phyloP scores from a whole-genome alignment of 768 basidiomycete species.

The Zangia roseola region DNA sequence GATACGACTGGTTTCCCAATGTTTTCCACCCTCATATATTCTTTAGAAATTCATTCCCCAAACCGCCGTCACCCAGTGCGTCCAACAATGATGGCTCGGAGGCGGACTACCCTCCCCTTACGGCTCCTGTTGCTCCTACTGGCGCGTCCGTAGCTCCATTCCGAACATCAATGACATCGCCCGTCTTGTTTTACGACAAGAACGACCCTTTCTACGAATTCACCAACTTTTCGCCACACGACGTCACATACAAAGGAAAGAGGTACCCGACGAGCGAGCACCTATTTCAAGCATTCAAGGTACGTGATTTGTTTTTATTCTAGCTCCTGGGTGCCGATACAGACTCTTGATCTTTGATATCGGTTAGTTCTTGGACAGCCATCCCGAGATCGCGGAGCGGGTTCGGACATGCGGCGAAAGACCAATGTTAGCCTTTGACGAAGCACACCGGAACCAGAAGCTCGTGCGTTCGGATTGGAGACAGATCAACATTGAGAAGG shows the following conservation, averaged over 20 bases:
- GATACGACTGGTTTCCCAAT: background rate
- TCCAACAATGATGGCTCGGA: slow-evolving; percentile 10
- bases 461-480: slow-evolving; percentile 68
- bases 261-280: slow-evolving; percentile 76
- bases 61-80: slow-evolving; percentile 9
- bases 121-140: slow-evolving; percentile 27
- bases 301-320: slow-evolving; percentile 18
- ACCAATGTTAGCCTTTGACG: slow-evolving; percentile 63
- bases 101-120: slow-evolving; percentile 32
- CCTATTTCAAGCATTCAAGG: slow-evolving; percentile 75
- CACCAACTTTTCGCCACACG: slow-evolving; percentile 71
- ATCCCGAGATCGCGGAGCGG: slow-evolving; percentile 65
- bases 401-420: slow-evolving; percentile 62
- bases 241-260: slow-evolving; percentile 59
- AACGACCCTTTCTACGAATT: slow-evolving; percentile 65
- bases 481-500: slow-evolving; percentile 64
- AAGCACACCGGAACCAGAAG: slow-evolving; percentile 62
- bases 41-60: slow-evolving; percentile 13
- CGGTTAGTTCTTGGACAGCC: slow-evolving; percentile 54
- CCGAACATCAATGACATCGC: slow-evolving; percentile 27
- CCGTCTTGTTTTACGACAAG: slow-evolving; percentile 64
- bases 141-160: slow-evolving; percentile 33
- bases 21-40: background rate
- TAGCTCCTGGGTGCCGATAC: background rate
- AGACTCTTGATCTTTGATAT: background rate